A percentile compares a stretch with the other conserved stretches of the same genome.
Evolutionary conservation across 768 basidiomycete genomes (phyloP).

Genomic region (Hemileccinum rubropunctum): DNA sequence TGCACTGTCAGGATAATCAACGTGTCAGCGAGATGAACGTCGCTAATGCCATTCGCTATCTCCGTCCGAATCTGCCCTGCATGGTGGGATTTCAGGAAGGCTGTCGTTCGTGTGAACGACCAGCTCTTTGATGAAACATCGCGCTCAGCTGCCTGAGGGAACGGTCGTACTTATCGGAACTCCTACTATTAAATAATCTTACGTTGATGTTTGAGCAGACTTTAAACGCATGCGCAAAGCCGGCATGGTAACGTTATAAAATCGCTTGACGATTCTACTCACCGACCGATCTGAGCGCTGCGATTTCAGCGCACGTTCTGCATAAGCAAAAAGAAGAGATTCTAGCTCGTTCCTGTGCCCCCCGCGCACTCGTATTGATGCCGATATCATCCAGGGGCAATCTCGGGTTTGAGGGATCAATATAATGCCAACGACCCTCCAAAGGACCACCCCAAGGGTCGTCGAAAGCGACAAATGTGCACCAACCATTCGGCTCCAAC

Average conservation of each 20-base stretch:
- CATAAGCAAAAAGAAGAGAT: too few relatives aligned
- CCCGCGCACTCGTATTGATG: background rate
- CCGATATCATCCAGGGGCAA: background rate
- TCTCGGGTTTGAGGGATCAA: background rate
- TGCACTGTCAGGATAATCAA: conserved; percentile 8
- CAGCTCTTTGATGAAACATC: background rate
- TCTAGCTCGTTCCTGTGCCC: too few relatives aligned
- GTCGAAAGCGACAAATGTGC: background rate
- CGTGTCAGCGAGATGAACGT: conserved; percentile 10
- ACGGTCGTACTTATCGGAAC: background rate
- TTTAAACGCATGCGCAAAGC: conserved; percentile 6
- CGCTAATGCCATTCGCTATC: conserved; percentile 7
- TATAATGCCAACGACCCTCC: background rate
- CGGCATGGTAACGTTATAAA: background rate
- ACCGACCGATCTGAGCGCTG: too few relatives aligned
- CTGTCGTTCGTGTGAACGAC: conserved; percentile 15
- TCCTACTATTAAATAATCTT: conserved; percentile 1
- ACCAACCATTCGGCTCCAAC: background rate
- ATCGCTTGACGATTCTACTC: background rate
- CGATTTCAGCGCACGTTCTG: too few relatives aligned
- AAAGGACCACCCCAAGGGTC: conserved; percentile 1
- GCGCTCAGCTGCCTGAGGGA: background rate
- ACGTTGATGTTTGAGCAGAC: conserved; percentile 17
- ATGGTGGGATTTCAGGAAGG: conserved; percentile 7
- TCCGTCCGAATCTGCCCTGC: conserved; percentile 5